Conservation (phyloP, 768 basidiomycete genomes). For the Pulveroboletus sp. region DNA sequence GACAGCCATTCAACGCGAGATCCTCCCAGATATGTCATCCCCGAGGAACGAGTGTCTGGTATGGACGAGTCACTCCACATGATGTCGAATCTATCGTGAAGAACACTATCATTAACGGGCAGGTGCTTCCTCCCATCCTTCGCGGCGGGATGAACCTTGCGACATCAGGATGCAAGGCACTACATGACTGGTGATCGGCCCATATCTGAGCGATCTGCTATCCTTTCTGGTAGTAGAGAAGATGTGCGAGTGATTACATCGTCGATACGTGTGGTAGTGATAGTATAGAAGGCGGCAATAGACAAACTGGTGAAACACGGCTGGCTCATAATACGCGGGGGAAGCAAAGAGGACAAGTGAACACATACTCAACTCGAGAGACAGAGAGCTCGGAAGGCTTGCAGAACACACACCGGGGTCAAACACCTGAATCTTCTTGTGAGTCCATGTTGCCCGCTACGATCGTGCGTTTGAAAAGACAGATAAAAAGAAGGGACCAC, state of each 20-base stretch:
- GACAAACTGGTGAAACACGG: background rate
- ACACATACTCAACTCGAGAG: conserved; percentile 4
- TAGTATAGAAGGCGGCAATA: conserved; percentile 17
- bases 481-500: conserved; percentile 8
- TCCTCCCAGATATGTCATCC: conserved; percentile 74
- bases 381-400: conserved; percentile 1
- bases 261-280: conserved; percentile 24
- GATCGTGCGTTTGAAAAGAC: conserved; percentile 1
- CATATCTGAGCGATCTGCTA: background rate
- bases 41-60: conserved; percentile 83
- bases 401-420: conserved; percentile 3
- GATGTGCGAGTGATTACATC: conserved; percentile 20
- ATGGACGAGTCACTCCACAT: conserved; percentile 88
- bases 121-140: conserved; percentile 78
- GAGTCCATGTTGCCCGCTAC: conserved; percentile 17
- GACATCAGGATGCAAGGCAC: conserved; percentile 57
- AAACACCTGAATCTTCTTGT: conserved; percentile 19
- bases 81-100: conserved; percentile 82
- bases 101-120: conserved; percentile 82
- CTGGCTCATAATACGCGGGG: conserved; percentile 5
- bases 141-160: conserved; percentile 82
- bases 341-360: conserved; percentile 4
- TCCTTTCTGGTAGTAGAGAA: background rate
- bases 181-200: conserved; percentile 65
- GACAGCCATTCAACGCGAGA: background rate